phyloP scores from a whole-genome alignment of 2,329 filamentous ascomycete species.

The Hypoxylon sp. region DNA sequence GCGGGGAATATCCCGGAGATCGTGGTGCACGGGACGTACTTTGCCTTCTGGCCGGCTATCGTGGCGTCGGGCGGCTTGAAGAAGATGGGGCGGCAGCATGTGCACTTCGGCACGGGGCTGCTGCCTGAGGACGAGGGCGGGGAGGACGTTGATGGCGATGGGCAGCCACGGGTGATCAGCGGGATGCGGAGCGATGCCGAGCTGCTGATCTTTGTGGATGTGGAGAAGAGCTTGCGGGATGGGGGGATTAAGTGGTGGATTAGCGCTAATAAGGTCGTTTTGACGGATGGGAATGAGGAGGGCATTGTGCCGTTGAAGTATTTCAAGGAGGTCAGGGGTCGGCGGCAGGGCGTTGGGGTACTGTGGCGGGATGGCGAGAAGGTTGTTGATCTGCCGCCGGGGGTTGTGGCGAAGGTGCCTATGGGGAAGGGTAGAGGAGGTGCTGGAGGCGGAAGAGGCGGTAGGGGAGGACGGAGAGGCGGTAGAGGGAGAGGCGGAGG shows the following conservation, averaged over 20 bases:
- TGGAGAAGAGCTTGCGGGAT: conserved; percentile 73
- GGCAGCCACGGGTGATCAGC: conserved; percentile 68
- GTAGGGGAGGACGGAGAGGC: conserved; percentile 41
- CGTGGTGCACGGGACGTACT: conserved; percentile 91
- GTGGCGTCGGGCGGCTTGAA: conserved; percentile 80
- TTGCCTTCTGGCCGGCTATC: conserved; percentile 82
- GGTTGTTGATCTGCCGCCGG: conserved; percentile 73
- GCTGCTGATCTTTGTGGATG: conserved; percentile 81
- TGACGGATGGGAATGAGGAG: conserved; percentile 70
- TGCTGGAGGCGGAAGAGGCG: conserved; percentile 45
- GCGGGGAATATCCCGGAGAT: conserved; percentile 69
- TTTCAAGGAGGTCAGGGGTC: conserved; percentile 77
- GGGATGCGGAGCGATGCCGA: conserved; percentile 86
- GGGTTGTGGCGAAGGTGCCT: conserved; percentile 63
- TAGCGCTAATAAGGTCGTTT: conserved; percentile 81
- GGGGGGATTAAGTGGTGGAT: conserved; percentile 77
- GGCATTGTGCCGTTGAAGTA: conserved; percentile 75
- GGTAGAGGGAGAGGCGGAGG: conserved; percentile 46
- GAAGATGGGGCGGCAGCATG: conserved; percentile 86
- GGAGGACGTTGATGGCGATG: conserved; percentile 26
- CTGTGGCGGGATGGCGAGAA: conserved; percentile 79
- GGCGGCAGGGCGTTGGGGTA: conserved; percentile 69
- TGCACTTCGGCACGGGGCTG: conserved; percentile 87
- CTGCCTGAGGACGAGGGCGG: conserved; percentile 57
- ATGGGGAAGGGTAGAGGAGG: conserved; percentile 62